These are phyloP conservation scores for Dalbergia oliveri DNA, from an alignment of 306 rosid genomes.

Conservation along the genomic window DNA sequence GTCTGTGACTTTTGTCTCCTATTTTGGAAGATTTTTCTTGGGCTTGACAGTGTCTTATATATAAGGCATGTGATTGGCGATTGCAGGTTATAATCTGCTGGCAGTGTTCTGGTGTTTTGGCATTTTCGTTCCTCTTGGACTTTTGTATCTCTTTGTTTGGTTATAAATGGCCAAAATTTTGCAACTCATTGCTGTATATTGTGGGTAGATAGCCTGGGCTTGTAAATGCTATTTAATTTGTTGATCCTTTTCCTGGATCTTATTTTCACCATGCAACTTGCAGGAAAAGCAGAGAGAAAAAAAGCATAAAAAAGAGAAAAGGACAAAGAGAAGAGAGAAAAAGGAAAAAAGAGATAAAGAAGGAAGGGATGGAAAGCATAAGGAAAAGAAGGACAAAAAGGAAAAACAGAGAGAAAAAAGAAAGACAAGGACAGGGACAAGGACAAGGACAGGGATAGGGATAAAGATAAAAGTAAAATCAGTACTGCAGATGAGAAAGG, in stretches of 20 bases:
- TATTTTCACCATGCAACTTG: slow-evolving; percentile 14
- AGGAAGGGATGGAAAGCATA: slow-evolving; percentile 73
- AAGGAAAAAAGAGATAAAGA: slow-evolving; percentile 82
- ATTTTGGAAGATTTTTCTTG: neutral
- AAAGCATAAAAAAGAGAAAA: slow-evolving; percentile 80
- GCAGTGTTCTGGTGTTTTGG: neutral
- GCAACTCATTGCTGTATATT: neutral
- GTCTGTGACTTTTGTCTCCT: neutral
- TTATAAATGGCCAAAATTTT: slow-evolving; percentile 26
- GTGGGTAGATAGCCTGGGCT: too few species aligned
- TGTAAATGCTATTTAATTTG: slow-evolving; percentile 6
- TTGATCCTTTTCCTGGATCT: slow-evolving; percentile 14
- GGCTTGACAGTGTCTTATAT: neutral
- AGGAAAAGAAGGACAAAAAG: slow-evolving; percentile 74
- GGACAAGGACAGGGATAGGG: slow-evolving; percentile 35
- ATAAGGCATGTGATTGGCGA: neutral
- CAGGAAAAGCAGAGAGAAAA: slow-evolving; percentile 83
- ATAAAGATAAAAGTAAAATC: slow-evolving; percentile 61
- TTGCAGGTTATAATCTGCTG: neutral
- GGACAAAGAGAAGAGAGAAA: slow-evolving; percentile 79
- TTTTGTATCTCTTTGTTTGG: neutral
- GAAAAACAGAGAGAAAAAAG: slow-evolving; percentile 72
- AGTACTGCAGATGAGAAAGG: slow-evolving; percentile 65
- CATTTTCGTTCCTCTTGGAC: too few species aligned
- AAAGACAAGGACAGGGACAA: slow-evolving; percentile 67